Conservation (phyloP, 2,329 filamentous ascomycete genomes). For the Cladosporium austrohemisphaericum region DNA sequence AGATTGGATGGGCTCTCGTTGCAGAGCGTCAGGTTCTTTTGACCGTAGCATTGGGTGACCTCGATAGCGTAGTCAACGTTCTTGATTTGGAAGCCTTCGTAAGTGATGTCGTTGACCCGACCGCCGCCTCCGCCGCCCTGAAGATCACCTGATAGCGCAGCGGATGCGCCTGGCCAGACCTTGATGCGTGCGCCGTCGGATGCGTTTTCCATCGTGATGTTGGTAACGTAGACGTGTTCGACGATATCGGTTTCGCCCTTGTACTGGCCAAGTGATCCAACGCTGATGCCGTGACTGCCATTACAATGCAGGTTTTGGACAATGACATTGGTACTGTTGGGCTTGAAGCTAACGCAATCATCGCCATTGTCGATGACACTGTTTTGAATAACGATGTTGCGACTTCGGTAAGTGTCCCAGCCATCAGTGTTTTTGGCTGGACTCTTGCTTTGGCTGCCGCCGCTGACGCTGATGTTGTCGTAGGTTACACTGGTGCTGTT, state of each 20-base stretch:
- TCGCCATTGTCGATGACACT: conserved; percentile 60
- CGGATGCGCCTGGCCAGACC: conserved; percentile 51
- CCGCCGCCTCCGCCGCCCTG: conserved; percentile 55
- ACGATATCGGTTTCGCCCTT: conserved; percentile 47
- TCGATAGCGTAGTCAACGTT: conserved; percentile 8
- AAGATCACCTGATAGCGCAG: conserved; percentile 49
- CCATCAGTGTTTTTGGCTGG: conserved; percentile 61
- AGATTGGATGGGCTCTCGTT: conserved; percentile 54
- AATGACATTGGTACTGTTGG: conserved; percentile 63
- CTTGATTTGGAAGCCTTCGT: conserved; percentile 25
- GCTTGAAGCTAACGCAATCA: conserved; percentile 46
- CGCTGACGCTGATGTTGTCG: conserved; percentile 57
- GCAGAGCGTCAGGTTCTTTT: conserved; percentile 56
- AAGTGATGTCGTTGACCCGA: conserved; percentile 32
- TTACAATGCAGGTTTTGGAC: conserved; percentile 63
- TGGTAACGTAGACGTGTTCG: conserved; percentile 47
- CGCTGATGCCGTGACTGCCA: conserved; percentile 65
- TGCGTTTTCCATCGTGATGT: conserved; percentile 47
- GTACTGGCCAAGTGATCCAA: conserved; percentile 57
- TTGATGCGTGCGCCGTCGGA: conserved; percentile 53
- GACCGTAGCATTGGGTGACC: conserved; percentile 13
- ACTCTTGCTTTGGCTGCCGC: conserved; percentile 48
- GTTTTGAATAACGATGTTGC: conserved; percentile 61
- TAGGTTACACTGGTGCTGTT: conserved; percentile 62
- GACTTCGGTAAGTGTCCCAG: conserved; percentile 54